Conservation (phyloP, 2,329 filamentous ascomycete genomes). For the Immersiporthe knoxdaviesiana region DNA sequence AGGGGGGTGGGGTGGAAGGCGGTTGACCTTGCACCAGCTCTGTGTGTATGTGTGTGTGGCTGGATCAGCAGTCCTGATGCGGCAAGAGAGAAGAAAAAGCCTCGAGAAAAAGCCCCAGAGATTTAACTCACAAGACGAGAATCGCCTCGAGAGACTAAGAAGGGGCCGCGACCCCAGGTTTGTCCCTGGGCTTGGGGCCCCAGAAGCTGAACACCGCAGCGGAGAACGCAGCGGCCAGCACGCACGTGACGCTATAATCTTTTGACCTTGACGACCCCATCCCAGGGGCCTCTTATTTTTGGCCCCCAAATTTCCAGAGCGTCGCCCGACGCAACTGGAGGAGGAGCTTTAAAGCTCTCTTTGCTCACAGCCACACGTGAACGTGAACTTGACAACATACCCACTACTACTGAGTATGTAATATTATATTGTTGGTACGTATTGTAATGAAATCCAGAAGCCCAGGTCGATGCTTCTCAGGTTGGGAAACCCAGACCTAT, state of each 20-base stretch:
- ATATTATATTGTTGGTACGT: not conserved
- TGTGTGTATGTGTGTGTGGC: not conserved
- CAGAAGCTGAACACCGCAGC: constrained; percentile 24
- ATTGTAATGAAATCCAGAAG: not conserved
- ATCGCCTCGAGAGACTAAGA: constrained; percentile 22
- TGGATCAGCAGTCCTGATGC: constrained; percentile 1
- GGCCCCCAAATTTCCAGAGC: not conserved
- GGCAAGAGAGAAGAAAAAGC: not conserved
- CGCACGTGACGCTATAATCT: constrained; percentile 25
- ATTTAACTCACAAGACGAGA: constrained; percentile 11
- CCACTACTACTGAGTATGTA: not conserved
- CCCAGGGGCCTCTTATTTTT: constrained; percentile 8
- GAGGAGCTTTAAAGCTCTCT: not conserved
- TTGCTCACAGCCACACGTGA: not conserved
- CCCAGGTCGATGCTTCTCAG: not conserved
- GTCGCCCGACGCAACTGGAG: not conserved
- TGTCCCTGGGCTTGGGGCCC: constrained; percentile 17
- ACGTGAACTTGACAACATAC: not conserved
- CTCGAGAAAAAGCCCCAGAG: not conserved
- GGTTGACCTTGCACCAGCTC: not conserved
- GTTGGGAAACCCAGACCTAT: not conserved
- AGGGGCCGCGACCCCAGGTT: constrained; percentile 16
- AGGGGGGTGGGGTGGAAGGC: not conserved
- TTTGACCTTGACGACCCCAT: not conserved
- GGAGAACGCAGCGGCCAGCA: constrained; percentile 23